Evolutionary conservation across 2,329 filamentous ascomycete genomes (phyloP).

Genomic region (Bipolaris sorokiniana): DNA sequence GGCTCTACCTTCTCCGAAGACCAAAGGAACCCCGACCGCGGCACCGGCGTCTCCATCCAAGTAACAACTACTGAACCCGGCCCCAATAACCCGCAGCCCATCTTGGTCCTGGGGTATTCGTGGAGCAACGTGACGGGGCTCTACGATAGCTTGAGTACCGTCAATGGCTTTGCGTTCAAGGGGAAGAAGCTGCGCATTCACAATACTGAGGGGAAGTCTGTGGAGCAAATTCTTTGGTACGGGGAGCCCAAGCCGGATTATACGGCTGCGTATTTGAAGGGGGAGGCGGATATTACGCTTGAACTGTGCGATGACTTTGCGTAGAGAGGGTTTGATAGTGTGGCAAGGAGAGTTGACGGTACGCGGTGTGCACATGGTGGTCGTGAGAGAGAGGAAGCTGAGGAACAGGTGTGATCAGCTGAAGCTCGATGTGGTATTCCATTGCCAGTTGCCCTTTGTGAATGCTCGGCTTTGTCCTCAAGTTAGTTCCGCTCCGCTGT

Average conservation of each 20-base stretch:
- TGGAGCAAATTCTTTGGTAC: conserved; percentile 25
- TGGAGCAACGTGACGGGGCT: conserved; percentile 19
- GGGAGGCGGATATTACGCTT: conserved; percentile 26
- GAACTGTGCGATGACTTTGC: conserved; percentile 21
- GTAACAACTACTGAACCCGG: conserved; percentile 21
- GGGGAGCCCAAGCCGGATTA: conserved; percentile 19
- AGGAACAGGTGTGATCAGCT: too few species aligned
- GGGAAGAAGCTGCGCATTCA: conserved; percentile 25
- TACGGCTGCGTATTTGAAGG: conserved; percentile 15
- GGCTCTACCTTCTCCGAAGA: conserved; percentile 16
- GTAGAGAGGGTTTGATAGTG: not conserved
- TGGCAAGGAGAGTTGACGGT: too few species aligned
- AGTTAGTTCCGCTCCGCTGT: too few species aligned
- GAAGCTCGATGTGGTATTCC: too few species aligned
- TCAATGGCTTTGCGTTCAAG: conserved; percentile 28
- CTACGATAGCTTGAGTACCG: conserved; percentile 35
- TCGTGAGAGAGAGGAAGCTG: too few species aligned
- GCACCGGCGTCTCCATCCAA: conserved; percentile 32
- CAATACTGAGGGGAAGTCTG: conserved; percentile 10
- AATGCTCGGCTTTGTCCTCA: too few species aligned
- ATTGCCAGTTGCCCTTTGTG: too few species aligned
- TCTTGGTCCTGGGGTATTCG: conserved; percentile 34
- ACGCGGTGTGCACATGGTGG: too few species aligned
- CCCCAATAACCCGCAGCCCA: conserved; percentile 22
- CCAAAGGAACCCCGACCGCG: conserved; percentile 23